Base-by-base conservation (phyloP, 306 rosid genomes). In the Lithocarpus polystachyus region DNA sequence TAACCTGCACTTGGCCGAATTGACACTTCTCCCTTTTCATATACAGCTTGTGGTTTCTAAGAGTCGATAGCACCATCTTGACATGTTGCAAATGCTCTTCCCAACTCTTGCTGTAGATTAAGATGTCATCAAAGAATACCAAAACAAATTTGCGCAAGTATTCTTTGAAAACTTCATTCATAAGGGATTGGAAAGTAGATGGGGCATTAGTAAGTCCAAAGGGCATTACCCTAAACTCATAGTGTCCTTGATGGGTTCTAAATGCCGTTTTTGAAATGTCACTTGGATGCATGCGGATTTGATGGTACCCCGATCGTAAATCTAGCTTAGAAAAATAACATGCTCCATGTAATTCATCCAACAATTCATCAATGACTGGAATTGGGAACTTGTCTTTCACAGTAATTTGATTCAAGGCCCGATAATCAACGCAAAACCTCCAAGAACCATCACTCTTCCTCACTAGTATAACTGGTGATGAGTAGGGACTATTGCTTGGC, bases 51-150 rank as follows among this genome's bases (percentile, higher is more conserved):
- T 43, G 48, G 48, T 10, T 43, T 43, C 48, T 43, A 6, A 43
- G 3, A 6, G 12, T 8, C 0, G 13, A 43, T 17, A 72, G 5
- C 3, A 51, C 59, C 10, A 10, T 19, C 15, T 51, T 10, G 1
- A 72, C 7, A 9, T 72, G 75, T 3, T 0, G 9, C 4, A 20
- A 2, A 52, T 72, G 75, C 11, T 72, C 43, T 4, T 11, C 61
- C 60, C 33, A 17, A 9, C 5, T 3, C 5, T 17, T 54, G 51
- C 54, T 54, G n/a, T 73, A 53, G 1, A 73, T 12, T 6, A 73
- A 18, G 1, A 73, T 73, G n/a, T 73, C 77, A 31, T 73, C 68
- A 28, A 56, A 73, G 12, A 73, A 73, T 5, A 73, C 18, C 4
- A 56, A 3, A 2, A 73, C 65, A 73, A 29, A 73, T 4, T 73